These are phyloP conservation scores for Leavenworthia alabamica DNA, from an alignment of 345 rosid genomes.

Conservation along the genomic window DNA sequence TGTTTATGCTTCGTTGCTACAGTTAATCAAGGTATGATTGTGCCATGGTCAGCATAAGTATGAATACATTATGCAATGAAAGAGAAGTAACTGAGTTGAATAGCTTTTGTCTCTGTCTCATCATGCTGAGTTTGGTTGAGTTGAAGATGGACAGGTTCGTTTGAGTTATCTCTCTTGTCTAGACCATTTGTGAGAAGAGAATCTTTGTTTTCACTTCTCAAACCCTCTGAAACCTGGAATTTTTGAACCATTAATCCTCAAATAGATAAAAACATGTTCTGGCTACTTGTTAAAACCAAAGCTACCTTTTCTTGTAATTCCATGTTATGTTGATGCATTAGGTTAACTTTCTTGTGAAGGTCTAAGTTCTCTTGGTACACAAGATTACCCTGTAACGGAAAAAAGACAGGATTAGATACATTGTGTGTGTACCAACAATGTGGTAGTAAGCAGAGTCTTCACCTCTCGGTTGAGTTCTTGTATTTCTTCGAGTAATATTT, in stretches of 20 bases:
- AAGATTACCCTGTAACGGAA: constrained; percentile 45
- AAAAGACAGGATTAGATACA: neutral
- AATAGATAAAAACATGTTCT: neutral
- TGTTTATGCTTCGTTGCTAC: constrained; percentile 41
- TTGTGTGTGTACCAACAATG: neutral
- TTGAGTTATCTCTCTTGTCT: constrained; percentile 43
- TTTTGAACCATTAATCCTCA: constrained; percentile 9
- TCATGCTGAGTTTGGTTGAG: constrained; percentile 73
- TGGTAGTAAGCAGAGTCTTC: neutral
- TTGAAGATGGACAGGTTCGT: constrained; percentile 65
- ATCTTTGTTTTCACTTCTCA: constrained; percentile 37
- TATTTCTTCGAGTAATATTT: constrained; percentile 48
- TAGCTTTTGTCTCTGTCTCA: constrained; percentile 38
- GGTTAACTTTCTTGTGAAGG: constrained; percentile 40
- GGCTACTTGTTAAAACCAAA: neutral
- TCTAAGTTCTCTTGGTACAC: constrained; percentile 54
- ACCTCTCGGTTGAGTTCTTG: constrained; percentile 61
- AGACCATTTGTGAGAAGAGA: constrained; percentile 42
- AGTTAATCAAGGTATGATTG: constrained; percentile 10
- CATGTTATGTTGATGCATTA: constrained; percentile 43
- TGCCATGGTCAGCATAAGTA: neutral
- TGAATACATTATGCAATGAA: constrained; percentile 8
- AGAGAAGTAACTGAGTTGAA: constrained; percentile 48
- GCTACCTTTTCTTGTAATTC: constrained; percentile 55
- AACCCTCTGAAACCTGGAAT: constrained; percentile 52